A percentile compares a stretch with the other conserved stretches of the same genome.
Conservation (phyloP, 768 basidiomycete genomes). For the Kwoniella sp. region DNA sequence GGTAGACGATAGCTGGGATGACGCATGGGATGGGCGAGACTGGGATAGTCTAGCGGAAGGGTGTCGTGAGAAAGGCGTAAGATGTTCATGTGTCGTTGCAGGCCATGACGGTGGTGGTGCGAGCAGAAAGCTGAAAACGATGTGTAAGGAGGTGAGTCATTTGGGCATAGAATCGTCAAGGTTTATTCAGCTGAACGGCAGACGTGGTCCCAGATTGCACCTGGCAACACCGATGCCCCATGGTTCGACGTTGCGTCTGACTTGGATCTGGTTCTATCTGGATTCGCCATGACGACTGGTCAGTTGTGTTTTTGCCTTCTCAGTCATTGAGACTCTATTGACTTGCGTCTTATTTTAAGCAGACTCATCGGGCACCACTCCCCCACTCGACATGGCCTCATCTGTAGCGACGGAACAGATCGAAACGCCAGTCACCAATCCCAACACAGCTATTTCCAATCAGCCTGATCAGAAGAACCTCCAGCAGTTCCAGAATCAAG, state of each 20-base stretch:
- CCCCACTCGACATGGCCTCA: slow-evolving; percentile 22
- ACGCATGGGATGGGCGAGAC: slow-evolving; percentile 23
- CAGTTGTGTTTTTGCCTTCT: neutral
- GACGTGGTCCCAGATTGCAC: neutral
- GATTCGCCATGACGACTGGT: slow-evolving; percentile 25
- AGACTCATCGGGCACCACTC: slow-evolving; percentile 2
- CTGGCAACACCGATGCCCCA: slow-evolving; percentile 19
- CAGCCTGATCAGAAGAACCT: slow-evolving; percentile 7
- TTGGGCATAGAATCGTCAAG: too few species aligned
- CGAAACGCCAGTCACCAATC: slow-evolving; percentile 23
- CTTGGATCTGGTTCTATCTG: slow-evolving; percentile 20
- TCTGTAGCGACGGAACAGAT: slow-evolving; percentile 24
- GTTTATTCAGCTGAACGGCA: too few species aligned
- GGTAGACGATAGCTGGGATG: slow-evolving; percentile 12
- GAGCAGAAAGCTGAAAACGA: slow-evolving; percentile 21
- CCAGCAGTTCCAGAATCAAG: slow-evolving; percentile 22
- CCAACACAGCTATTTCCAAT: neutral
- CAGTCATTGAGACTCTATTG: neutral
- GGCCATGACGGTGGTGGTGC: slow-evolving; percentile 8
- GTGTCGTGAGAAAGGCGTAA: slow-evolving; percentile 21
- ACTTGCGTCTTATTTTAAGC: neutral
- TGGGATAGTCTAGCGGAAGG: slow-evolving; percentile 22
- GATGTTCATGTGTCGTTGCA: slow-evolving; percentile 28
- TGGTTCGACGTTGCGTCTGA: slow-evolving; percentile 32
- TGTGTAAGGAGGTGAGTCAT: slow-evolving; percentile 27